A percentile compares a stretch with the other conserved stretches of the same genome.
Evolutionary conservation across 441 rosid genomes (phyloP).

Genomic region (Breynia disticha): DNA sequence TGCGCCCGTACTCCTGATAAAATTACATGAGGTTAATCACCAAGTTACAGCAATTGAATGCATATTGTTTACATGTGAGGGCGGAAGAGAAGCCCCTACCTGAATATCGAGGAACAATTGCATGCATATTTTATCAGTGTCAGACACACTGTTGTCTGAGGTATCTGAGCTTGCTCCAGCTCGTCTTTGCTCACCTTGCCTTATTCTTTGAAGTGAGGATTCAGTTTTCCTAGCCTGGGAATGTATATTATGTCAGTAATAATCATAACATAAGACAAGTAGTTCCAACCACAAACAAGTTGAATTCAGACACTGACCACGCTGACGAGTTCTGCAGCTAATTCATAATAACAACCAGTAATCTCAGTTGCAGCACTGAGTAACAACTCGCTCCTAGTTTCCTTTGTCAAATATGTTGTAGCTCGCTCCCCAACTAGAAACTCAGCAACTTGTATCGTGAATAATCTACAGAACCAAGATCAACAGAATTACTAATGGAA

Average conservation of each 20-base stretch:
- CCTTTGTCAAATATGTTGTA: constrained; percentile 46
- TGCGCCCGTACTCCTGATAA: constrained; percentile 77
- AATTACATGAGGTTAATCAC: constrained; percentile 1
- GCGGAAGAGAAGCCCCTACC: constrained; percentile 30
- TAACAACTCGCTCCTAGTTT: constrained; percentile 43
- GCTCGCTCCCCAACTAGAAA: constrained; percentile 79
- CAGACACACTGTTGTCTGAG: constrained; percentile 65
- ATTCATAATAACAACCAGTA: constrained; percentile 64
- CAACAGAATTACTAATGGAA: background rate
- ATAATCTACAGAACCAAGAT: constrained; percentile 58
- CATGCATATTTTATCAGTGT: constrained; percentile 86
- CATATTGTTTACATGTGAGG: too few relatives aligned
- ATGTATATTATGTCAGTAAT: constrained; percentile 1
- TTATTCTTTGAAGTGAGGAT: constrained; percentile 77
- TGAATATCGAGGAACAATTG: constrained; percentile 94
- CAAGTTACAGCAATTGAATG: background rate
- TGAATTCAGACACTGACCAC: constrained; percentile 46
- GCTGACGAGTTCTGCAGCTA: constrained; percentile 71
- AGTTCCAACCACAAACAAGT: background rate
- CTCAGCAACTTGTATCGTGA: constrained; percentile 55
- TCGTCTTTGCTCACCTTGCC: constrained; percentile 84
- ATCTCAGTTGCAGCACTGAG: constrained; percentile 56
- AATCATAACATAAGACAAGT: background rate
- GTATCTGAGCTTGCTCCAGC: constrained; percentile 84
- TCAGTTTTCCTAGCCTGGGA: constrained; percentile 79